Evolutionary conservation across 495 filamentous ascomycete genomes (phyloP), one percentile per base, ranked within the genome.

Genomic region (Penicillium longicatenatum): DNA sequence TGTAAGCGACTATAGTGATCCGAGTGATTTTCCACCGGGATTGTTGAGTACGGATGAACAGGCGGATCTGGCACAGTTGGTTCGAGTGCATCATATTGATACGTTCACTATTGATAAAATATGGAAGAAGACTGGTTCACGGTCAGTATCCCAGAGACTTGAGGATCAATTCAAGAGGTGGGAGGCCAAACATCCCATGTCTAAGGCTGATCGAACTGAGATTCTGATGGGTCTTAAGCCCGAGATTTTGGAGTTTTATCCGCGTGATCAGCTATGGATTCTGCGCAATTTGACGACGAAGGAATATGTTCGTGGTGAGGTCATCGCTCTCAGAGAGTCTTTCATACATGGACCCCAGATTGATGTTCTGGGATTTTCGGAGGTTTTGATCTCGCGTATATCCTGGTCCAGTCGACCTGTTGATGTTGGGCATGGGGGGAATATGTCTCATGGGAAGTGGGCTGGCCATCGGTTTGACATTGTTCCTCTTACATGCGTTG

Each of bases 381-480:
- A 63, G 31, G 44, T 63, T 41, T 33, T 63, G 10, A 42, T 63
- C 11, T 50, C 56, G 2, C 57, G 61, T 5, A 63, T 63, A 8
- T 56, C 48, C 6, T 63, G 61, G 61, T 63, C 61, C 2, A 37
- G 19, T 24, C 21, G 30, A 16, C 39, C 39, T 16, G 43, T 48
- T n/a, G 20, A 26, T 31, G 26, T 56, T 37, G 57, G 53, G 6
- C 22, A 46, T 9, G 39, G 26, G 0, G 19, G 33, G 16, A 49
- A 57, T 31, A 29, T 63, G n/a, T 37, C 56, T n/a, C 56, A 42
- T 29, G 61, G 61, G 14, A 63, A 59, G 44, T 63, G 61, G 61
- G 56, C 61, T 9, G 61, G 61, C 7, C 61, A 63, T 57, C 52
- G 61, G 19, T 63, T 63, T 24, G 61, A 63, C 44, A 60, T 63